Evolutionary conservation across 768 basidiomycete species (phyloP).

Genomic region (Leccinum broughii): DNA sequence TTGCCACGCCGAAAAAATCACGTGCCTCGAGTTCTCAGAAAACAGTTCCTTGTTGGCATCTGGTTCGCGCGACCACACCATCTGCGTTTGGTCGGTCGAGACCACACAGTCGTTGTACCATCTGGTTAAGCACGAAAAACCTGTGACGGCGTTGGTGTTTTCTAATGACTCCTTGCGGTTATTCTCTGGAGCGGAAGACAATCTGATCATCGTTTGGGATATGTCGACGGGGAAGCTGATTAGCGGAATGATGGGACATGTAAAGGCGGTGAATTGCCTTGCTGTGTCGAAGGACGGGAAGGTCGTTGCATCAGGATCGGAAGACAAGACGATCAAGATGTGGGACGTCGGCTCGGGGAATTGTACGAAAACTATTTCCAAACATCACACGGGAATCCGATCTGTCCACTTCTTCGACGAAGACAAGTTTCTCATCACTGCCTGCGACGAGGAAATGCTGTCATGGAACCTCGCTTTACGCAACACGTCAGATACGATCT

Average conservation of each 20-base stretch:
- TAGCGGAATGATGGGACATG: conserved; percentile 24
- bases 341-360: conserved; percentile 24
- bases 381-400: conserved; percentile 11
- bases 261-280: conserved; percentile 14
- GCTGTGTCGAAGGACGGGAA: conserved; percentile 22
- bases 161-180: conserved; percentile 19
- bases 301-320: conserved; percentile 23
- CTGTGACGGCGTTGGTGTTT: conserved; percentile 22
- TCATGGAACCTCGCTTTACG: conserved; percentile 12
- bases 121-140: conserved; percentile 17
- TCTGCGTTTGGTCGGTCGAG: conserved; percentile 27
- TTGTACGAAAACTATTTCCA: conserved; percentile 15
- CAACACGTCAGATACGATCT: background rate
- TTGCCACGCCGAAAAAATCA: conserved; percentile 14
- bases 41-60: conserved; percentile 18
- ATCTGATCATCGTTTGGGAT: conserved; percentile 27
- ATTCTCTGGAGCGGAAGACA: conserved; percentile 28
- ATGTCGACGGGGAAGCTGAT: conserved; percentile 13
- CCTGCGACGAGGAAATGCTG: conserved; percentile 8
- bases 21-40: conserved; percentile 21
- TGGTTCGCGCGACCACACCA: conserved; percentile 16
- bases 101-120: conserved; percentile 12
- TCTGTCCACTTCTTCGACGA: conserved; percentile 15
- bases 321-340: conserved; percentile 26
- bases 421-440: conserved; percentile 10